Base-by-base conservation (phyloP, 2,329 filamentous ascomycete genomes). In the Thermothelomyces thermophilus region DNA sequence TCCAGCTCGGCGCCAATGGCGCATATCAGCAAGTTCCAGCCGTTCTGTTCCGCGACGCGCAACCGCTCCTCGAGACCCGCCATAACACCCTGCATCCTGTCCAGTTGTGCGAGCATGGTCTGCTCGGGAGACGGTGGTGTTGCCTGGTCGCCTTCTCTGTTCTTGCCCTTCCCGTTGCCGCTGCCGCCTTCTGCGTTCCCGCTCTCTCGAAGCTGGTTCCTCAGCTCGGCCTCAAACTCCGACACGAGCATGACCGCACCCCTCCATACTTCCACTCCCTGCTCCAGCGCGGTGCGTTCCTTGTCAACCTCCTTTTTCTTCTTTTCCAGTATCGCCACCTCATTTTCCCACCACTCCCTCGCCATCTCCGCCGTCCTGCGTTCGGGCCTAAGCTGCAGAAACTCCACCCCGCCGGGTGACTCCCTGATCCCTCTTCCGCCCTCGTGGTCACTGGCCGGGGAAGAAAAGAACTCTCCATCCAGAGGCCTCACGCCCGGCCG, bases 21-120 rank as follows among this genome's bases (percentile, higher is more conserved):
- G 45, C 80, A 86, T 4, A 90, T 82, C 16, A 91, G 71, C 14
- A 90, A 68, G 50, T 84, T 90, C 86, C 87, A 91, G 14, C 76
- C 74, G 50, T 77, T 77, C 1, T 72, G 68, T 53, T 86, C 79
- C 0, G 83, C 83, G 2, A 74, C 62, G 1, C 72, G 68, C 22
- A 82, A 60, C 17, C 75, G 73, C 14, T 71, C 66, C 46, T 82
- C 74, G 3, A 91, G 66, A 2, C 75, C 73, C 0, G 60, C 58
- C 11, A 84, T 74, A 4, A 83, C 75, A 3, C 61, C 62, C 24
- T 75, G 70, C 74, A 90, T 83, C 53, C 76, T 73, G 4, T 59
- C 62, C 16, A 85, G 66, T 49, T 82, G 77, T 3, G 63, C 60
- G 36, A 62, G 66, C 40, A 77, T 66, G 1, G 69, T 62, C 2